A percentile compares a stretch with the other conserved stretches of the same genome.
Evolutionary conservation across 169 alveolate species (phyloP).

Genomic region (Eimeria mitis): DNA sequence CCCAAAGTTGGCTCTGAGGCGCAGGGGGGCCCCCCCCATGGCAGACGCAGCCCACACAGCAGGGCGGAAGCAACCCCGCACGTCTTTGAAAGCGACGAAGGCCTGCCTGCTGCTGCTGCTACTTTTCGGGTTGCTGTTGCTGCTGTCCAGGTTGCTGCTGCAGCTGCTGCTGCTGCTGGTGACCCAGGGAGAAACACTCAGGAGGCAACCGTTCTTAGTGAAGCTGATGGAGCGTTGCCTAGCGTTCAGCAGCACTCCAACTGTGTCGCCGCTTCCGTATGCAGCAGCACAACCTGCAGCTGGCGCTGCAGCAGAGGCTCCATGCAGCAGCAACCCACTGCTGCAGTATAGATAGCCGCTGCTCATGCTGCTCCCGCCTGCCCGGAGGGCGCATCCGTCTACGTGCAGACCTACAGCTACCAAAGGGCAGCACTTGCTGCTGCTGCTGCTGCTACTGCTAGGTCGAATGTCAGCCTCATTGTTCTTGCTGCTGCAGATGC

Average conservation of each 20-base stretch:
- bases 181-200: conserved; percentile 23
- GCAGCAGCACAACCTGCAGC: conserved; percentile 73
- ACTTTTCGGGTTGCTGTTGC: background rate
- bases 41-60: conserved; percentile 78
- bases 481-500: conserved; percentile 37
- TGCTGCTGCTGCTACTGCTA: background rate
- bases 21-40: conserved; percentile 1
- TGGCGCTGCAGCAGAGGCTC: conserved; percentile 58
- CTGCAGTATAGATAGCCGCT: conserved; percentile 83
- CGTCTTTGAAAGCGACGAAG: conserved; percentile 40
- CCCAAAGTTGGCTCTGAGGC: conserved; percentile 84
- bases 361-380: conserved; percentile 79
- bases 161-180: conserved; percentile 6
- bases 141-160: background rate
- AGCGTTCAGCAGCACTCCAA: conserved; percentile 82
- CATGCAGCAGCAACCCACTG: conserved; percentile 74
- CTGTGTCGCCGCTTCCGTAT: conserved; percentile 81
- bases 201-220: conserved; percentile 83
- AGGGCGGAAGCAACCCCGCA: conserved; percentile 80
- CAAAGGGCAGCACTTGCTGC: conserved; percentile 5
- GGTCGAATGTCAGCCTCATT: background rate
- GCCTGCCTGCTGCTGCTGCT: conserved; percentile 1
- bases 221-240: conserved; percentile 61
- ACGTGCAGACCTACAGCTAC: conserved; percentile 82
- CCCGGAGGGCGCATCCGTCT: conserved; percentile 79